Evolutionary conservation across 1,284 basidiomycete genomes (phyloP).

Genomic region (Puccinia sorghi): DNA sequence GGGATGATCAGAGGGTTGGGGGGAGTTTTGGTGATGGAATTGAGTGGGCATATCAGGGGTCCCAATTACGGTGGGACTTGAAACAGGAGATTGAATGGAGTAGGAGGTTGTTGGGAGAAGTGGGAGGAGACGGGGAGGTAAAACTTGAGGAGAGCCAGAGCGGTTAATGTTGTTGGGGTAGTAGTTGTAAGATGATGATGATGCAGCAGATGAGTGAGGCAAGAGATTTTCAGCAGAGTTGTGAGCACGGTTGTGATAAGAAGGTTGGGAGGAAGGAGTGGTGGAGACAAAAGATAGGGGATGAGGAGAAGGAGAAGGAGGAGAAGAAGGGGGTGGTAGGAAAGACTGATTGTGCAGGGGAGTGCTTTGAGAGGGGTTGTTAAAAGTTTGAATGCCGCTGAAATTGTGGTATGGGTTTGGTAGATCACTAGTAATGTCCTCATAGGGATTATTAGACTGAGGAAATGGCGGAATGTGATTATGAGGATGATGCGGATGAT

Average conservation of each 20-base stretch:
- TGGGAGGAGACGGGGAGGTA: not conserved
- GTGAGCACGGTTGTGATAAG: not conserved
- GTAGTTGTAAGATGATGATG: not conserved
- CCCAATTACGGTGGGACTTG: not conserved
- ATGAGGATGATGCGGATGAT: not conserved
- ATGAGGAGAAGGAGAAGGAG: not conserved
- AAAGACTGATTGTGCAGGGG: not conserved
- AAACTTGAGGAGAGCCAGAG: not conserved
- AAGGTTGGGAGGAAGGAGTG: constrained; percentile 2
- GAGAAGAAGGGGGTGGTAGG: not conserved
- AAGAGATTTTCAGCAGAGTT: constrained; percentile 1
- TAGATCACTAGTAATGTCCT: not conserved
- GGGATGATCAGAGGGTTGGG: constrained; percentile 3
- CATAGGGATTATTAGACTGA: not conserved
- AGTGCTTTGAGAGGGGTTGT: not conserved
- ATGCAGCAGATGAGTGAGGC: not conserved
- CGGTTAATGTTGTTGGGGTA: constrained; percentile 35
- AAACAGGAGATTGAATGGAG: constrained; percentile 49
- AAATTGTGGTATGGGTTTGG: not conserved
- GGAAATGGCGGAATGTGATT: not conserved
- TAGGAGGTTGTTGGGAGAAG: not conserved
- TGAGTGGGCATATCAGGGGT: constrained; percentile 9
- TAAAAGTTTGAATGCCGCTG: not conserved
- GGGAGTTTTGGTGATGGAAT: not conserved
- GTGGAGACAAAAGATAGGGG: constrained; percentile 12